Base-by-base conservation (phyloP, 2,329 filamentous ascomycete species). In the Diaporthe vaccinii region DNA sequence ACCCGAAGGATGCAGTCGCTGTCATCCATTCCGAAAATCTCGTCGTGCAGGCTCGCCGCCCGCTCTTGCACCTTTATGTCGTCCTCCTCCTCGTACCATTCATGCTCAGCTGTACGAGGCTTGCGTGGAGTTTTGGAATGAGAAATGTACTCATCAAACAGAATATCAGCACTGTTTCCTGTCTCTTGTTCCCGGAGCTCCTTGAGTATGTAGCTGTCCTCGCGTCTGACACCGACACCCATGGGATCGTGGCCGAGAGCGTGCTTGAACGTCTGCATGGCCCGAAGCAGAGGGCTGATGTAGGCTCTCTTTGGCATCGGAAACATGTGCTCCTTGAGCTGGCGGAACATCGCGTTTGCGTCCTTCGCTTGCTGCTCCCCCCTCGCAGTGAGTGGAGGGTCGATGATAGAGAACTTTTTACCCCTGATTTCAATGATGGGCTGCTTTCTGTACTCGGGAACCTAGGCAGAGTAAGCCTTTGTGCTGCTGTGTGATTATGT, bases 21-120 rank as follows among this genome's bases (percentile, higher is more conserved):
- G 4, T 46, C 4, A 20, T 31, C 25, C 8, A 31, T 12, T 3
- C 0, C 1, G 25, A 4, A 28, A 9, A 65, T n/a, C 0, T 3
- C 4, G 2, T 3, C 5, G 4, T 22, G 41, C 7, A 31, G 8
- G 1, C 12, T 12, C 6, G 7, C 6, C 36, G 22, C 36, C 1
- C 36, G 34, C 3, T 12, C 0, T 41, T 10, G 4, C 34, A 61
- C 9, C 10, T 0, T 4, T 1, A 0, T 4, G 14, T 41, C 36
- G 4, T 61, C 34, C 1, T 3, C 5, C 22, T 61, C 58, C 22
- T 41, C 41, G 17, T 34, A 41, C 1, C 8, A 6, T 4, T 2
- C 4, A 7, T 9, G 1, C 2, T 1, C 15, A 28, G 2, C 22
- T 61, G 36, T 44, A 9, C n/a, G 17, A 46, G 39, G 4, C 15